Base-by-base conservation (phyloP, 169 alveolate species). In the Toxoplasma gondii region DNA sequence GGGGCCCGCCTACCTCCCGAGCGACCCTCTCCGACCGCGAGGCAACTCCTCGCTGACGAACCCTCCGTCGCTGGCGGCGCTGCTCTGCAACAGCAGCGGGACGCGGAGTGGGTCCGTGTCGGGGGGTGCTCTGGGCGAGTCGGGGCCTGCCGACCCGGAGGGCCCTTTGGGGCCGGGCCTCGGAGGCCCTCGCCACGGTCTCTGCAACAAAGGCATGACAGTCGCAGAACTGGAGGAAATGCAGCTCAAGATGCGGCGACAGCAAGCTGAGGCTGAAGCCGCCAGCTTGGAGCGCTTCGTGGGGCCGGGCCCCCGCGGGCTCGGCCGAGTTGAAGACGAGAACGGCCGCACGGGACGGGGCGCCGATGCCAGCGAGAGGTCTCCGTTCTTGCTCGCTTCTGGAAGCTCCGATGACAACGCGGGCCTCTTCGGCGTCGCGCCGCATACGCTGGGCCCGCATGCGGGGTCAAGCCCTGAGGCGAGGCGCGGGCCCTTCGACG, bases 171-270 rank as follows among this genome's bases (percentile, higher is more conserved):
- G 22, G 58, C 88, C 54, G 27, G 44, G 17, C 45, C n/a, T 41
- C 38, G 69, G 69, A 4, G 90, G 69, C 7, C 22, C 41, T 36
- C 84, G 45, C 17, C 49, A 74, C 49, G 67, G 41, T 19, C 38
- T 38, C n/a, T 41, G 90, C 90, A 44, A 24, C 69, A 39, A 82
- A 44, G 67, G 38, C 41, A 38, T 82, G 54, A 82, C 90, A 2
- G 90, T 82, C 34, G 90, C 64, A 4, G 90, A 82, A 67, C 90
- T 82, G 54, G 90, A 82, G 34, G 90, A 82, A 36, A 43, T 82
- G 90, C 90, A 82, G 67, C 90, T 82, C 44, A 38, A 43, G 90
- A 38, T 38, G 69, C 16, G 69, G 53, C 64, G 54, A 9, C 90
- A 82, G 64, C 90, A 82, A 31, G 90, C 69, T 7, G 69, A 44